Base-by-base conservation (phyloP, 306 rosid genomes). In the Luffa aegyptiaca region DNA sequence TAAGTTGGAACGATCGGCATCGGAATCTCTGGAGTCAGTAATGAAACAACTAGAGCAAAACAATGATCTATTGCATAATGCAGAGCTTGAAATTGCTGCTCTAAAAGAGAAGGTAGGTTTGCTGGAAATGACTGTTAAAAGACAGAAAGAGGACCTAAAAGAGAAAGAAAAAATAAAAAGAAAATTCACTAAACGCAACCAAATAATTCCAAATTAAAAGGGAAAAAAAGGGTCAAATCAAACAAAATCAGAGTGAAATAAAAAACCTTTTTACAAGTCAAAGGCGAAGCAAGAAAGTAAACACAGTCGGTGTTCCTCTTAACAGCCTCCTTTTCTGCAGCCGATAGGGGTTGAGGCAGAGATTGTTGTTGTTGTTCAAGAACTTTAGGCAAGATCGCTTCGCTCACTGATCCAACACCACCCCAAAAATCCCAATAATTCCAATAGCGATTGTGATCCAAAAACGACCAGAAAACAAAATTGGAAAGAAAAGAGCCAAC, bases 281-380 rank as follows among this genome's bases (percentile, higher is more conserved):
- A 84, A 18, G 98, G 98, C 58, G 98, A 94, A 5, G 98, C 98
- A 5, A 94, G 93, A 85, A 94, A 94, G 93, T 94, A 94, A 42
- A 94, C 98, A 49, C 98, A 94, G 82, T 94, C 98, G 75, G 98
- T 92, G 84, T 88, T 94, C 62, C 97, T 87, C 88, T 94, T 94
- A 82, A 90, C 64, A 56, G 93, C 93, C 83, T 94, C 97, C 48
- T 94, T 97, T 69, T 92, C 93, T 2, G 91, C 84, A 80, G 97
- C 78, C 42, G 92, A 33, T 16, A 87, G 84, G 14, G 86, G 70
- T 58, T 85, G 88, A 75, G 84, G 81, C 41, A 44, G 78, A 8
- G 76, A 77, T 20, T 45, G 79, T 26, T 64, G 90, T 8, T 77
- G 86, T 20, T 84, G 87, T 33, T 84, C 63, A 18, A 56, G 82